A percentile compares a stretch with the other conserved stretches of the same genome.
These are phyloP conservation scores for Pyrenophora teres DNA, from an alignment of 2,329 filamentous ascomycete species.

Conservation along the genomic window DNA sequence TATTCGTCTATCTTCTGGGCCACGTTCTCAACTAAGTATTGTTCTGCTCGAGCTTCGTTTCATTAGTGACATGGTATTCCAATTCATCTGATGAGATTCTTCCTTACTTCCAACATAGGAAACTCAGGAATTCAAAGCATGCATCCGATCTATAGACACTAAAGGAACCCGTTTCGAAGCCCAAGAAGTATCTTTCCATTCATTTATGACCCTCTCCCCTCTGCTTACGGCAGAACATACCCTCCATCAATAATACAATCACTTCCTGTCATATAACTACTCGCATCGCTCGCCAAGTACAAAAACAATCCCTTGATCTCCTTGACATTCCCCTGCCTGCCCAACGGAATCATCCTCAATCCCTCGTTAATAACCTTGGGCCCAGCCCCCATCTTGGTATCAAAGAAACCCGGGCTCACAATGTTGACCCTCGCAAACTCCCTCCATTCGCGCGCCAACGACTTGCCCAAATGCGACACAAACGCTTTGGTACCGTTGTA, in stretches of 20 bases:
- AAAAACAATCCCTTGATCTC: constrained; percentile 83
- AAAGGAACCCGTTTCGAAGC: no score
- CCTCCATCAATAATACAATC: constrained; percentile 78
- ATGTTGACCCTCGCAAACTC: constrained; percentile 69
- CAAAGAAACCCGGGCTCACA: constrained; percentile 69
- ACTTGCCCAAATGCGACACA: constrained; percentile 64
- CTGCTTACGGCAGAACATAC: constrained; percentile 56
- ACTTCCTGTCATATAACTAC: constrained; percentile 75
- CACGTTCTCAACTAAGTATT: no score
- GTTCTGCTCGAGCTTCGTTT: no score
- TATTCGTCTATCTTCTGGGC: no score
- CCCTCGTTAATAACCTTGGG: constrained; percentile 65
- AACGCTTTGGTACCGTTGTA: constrained; percentile 61
- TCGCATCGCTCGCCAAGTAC: constrained; percentile 79
- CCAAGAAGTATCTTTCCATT: no score
- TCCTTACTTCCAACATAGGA: neutral
- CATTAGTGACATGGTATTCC: no score
- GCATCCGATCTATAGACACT: no score
- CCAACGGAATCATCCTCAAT: constrained; percentile 77
- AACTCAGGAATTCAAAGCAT: no score
- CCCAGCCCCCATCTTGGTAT: constrained; percentile 67
- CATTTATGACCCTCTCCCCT: no score
- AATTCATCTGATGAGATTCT: no score
- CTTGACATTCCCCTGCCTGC: constrained; percentile 69
- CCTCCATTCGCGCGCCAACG: constrained; percentile 68